Base-by-base conservation (phyloP, 768 basidiomycete genomes). In the button mushroom (Agaricus bisporus) region DNA sequence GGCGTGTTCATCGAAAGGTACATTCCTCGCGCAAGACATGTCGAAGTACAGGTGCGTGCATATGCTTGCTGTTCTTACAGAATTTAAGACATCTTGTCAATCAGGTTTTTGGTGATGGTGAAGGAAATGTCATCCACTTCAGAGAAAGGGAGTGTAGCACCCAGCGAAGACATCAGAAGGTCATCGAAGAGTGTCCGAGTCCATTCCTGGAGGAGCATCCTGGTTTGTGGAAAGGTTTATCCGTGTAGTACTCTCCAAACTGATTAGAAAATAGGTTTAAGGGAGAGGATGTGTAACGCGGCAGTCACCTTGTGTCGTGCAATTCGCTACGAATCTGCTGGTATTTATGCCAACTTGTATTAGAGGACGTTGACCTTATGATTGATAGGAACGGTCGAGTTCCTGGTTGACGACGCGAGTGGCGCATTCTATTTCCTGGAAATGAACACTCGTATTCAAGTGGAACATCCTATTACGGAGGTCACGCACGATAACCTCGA, bases 91-190 rank as follows among this genome's bases (percentile, higher is more conserved):
- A 18, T 2, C 11, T n/a, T 28, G n/a, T 44, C 5, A 25, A 1
- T 11, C 2, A 83, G 82, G 76, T 87, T 0, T 86, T 86, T 56
- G 86, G 86, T 12, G 79, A 88, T 61, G 86, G 84, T 0, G 38
- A 64, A 0, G 81, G 81, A 3, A 68, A 78, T 41, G 79, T 78
- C 10, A 68, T 85, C 4, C 81, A 85, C 58, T 77, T 85, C 71
- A 81, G 82, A 36, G 85, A 87, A 61, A 73, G 86, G 12, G 86
- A 88, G 63, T 86, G 86, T 58, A 84, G 81, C 45, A 66, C 84
- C 8, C 86, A 88, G 60, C 70, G 86, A 28, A 68, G 85, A 28
- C 81, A 86, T 58, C 86, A 88, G 63, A 88, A 88, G 62, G 75
- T 88, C 2, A 78, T 88, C 20, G 86, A 88, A 58, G 86, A 88